Evolutionary conservation across 2,329 filamentous ascomycete genomes (phyloP).

Genomic region (Pyrenochaeta sp.): DNA sequence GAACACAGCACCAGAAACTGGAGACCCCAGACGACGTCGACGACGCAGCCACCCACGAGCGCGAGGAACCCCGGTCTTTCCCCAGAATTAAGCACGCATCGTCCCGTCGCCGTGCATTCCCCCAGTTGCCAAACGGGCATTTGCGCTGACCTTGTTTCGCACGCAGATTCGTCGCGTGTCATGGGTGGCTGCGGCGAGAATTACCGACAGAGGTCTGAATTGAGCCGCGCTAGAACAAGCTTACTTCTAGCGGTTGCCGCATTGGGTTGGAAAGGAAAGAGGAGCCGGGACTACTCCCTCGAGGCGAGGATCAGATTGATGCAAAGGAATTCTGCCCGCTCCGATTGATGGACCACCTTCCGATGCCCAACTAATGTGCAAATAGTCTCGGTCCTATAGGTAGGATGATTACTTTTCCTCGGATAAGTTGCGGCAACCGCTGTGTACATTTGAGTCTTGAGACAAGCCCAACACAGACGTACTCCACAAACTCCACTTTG

Average conservation of each 20-base stretch:
- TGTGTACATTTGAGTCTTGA: too few relatives aligned
- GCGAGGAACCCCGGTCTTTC: slow-evolving; percentile 23
- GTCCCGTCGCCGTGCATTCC: slow-evolving; percentile 25
- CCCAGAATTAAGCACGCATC: slow-evolving; percentile 26
- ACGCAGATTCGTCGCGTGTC: slow-evolving; percentile 9
- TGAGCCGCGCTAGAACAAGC: neutral
- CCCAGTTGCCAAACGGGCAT: slow-evolving; percentile 10
- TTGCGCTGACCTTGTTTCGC: slow-evolving; percentile 10
- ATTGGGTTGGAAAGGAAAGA: slow-evolving; percentile 5
- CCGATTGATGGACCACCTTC: neutral
- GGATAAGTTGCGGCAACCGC: too few relatives aligned
- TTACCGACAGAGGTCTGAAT: slow-evolving; percentile 1
- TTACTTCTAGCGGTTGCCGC: neutral
- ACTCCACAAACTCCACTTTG: too few relatives aligned
- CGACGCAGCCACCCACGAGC: slow-evolving; percentile 16
- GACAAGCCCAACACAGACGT: too few relatives aligned
- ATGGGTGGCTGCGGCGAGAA: slow-evolving; percentile 18
- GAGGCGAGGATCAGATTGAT: neutral
- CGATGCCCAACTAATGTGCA: neutral
- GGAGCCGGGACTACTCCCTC: slow-evolving; percentile 1
- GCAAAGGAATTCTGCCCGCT: neutral
- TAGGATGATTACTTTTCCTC: too few relatives aligned
- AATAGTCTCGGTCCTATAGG: neutral
- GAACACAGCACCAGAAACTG: slow-evolving; percentile 6
- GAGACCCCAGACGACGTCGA: slow-evolving; percentile 17